phyloP scores from a whole-genome alignment of 176 grass and related monocot species.

The Avena eriantha region DNA sequence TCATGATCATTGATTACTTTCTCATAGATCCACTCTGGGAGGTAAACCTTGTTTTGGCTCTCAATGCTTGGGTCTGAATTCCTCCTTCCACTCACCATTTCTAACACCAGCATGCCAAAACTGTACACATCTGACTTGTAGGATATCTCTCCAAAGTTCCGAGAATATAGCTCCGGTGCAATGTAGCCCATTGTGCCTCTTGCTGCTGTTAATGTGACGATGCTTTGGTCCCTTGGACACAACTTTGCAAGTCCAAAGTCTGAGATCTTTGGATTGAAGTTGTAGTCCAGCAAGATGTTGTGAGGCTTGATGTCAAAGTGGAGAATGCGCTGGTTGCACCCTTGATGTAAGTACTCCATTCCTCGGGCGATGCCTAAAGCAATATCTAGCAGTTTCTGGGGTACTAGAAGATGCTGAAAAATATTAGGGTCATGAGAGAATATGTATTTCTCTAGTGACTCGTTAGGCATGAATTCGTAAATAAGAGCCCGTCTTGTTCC shows the following conservation, averaged over 20 bases:
- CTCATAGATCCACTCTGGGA: slow-evolving; percentile 7
- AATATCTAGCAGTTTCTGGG: not conserved
- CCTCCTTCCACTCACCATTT: not conserved
- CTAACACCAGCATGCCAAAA: not conserved
- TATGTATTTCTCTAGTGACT: slow-evolving; percentile 25
- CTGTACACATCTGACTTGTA: slow-evolving; percentile 12
- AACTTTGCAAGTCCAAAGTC: slow-evolving; percentile 15
- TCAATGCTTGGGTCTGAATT: not conserved
- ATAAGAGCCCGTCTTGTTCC: slow-evolving; percentile 16
- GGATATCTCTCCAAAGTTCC: slow-evolving; percentile 3
- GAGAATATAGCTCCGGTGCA: slow-evolving; percentile 11
- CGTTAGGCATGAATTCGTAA: slow-evolving; percentile 23
- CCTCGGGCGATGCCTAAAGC: not conserved
- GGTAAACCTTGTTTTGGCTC: not conserved
- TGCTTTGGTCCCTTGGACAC: slow-evolving; percentile 13
- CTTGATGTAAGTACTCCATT: slow-evolving; percentile 16
- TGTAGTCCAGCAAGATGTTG: slow-evolving; percentile 10
- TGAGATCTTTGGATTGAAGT: slow-evolving; percentile 8
- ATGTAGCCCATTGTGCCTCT: slow-evolving; percentile 16
- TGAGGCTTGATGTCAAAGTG: slow-evolving; percentile 11
- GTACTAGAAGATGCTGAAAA: not conserved
- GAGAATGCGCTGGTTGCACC: not conserved
- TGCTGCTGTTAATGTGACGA: slow-evolving; percentile 3
- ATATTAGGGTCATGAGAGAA: slow-evolving; percentile 3
- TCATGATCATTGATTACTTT: not conserved